Evolutionary conservation across 371 early-diverging fungal genomes (phyloP).

Genomic region (Saksenaea vasiformis): DNA sequence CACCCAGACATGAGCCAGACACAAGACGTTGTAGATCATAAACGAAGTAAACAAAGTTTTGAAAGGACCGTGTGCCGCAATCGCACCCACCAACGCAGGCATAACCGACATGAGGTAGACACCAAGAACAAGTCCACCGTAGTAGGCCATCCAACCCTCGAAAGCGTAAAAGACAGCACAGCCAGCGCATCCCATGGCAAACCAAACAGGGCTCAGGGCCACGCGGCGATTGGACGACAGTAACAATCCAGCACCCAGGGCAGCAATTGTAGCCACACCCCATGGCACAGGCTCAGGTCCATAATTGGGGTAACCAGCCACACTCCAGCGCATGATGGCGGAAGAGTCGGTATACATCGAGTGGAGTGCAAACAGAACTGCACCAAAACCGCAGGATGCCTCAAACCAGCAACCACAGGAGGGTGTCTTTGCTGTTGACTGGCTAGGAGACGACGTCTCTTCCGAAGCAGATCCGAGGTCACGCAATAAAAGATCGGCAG

Average conservation of each 20-base stretch:
- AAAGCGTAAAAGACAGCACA: slow-evolving; percentile 60
- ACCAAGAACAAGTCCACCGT: slow-evolving; percentile 67
- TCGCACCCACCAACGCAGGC: slow-evolving; percentile 60
- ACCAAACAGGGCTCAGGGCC: slow-evolving; percentile 62
- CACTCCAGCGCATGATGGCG: slow-evolving; percentile 74
- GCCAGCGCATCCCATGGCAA: slow-evolving; percentile 51
- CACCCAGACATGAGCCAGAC: slow-evolving; percentile 77
- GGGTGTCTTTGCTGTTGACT: slow-evolving; percentile 14
- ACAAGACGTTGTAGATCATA: slow-evolving; percentile 68
- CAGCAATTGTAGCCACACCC: slow-evolving; percentile 68
- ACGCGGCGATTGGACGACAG: slow-evolving; percentile 61
- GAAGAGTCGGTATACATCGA: slow-evolving; percentile 77
- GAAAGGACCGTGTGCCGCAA: slow-evolving; percentile 65
- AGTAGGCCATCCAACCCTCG: slow-evolving; percentile 67
- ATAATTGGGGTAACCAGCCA: slow-evolving; percentile 75
- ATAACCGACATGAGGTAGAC: slow-evolving; percentile 63
- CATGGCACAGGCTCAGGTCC: slow-evolving; percentile 79
- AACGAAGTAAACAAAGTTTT: slow-evolving; percentile 64
- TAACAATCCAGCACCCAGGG: slow-evolving; percentile 58
- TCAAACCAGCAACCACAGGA: slow-evolving; percentile 37
- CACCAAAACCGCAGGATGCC: slow-evolving; percentile 67
- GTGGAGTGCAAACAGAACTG: slow-evolving; percentile 71
- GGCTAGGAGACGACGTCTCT: slow-evolving; percentile 1
- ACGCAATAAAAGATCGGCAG: slow-evolving; percentile 55
- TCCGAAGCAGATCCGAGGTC: slow-evolving; percentile 26